Evolutionary conservation across 352 stramenopile species (phyloP), one percentile per base, ranked within the genome.

Genomic region (Phytophthora uliginosa): DNA sequence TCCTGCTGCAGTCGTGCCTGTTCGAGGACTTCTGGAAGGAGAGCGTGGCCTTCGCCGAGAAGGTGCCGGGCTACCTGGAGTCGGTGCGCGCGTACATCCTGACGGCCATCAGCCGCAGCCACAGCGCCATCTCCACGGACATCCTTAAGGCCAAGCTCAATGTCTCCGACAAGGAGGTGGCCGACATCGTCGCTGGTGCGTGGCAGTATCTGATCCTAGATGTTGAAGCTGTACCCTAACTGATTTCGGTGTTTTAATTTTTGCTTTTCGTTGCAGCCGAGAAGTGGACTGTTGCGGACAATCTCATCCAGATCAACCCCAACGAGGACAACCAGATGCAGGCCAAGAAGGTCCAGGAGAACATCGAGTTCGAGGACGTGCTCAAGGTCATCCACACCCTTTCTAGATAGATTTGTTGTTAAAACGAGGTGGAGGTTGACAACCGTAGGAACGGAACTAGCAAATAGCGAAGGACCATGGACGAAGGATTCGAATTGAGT

Each of bases 241-340:
- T 69, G 20, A 48, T 48, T 61, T 62, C 42, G 45, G n/a, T 57
- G 60, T 67, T 45, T 57, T 28, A 22, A 17, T 48, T 50, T 20
- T 57, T 55, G 17, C 42, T 63, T 64, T 20, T 63, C 13, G n/a
- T 47, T 79, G 38, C 72, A 84, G 87, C 83, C 4, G 83, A 94
- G 68, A 79, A 92, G 51, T 97, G 90, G 90, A 86, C 84, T 33
- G 24, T 91, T 56, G 76, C 84, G 50, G 82, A 70, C 58, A 79
- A 84, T 38, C 8, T 90, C 18, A 77, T 91, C 33, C 79, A 87
- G 45, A 79, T 97, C 63, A 82, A 72, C 59, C 64, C 78, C 50
- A 97, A 95, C 76, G 83, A 89, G 51, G 81, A 92, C 70, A 97
- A 97, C 84, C 85, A 95, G 75, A 90, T 95, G 81, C 90, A 90